phyloP scores from a whole-genome alignment of 495 filamentous ascomycete species.

The Penicillium parvum region DNA sequence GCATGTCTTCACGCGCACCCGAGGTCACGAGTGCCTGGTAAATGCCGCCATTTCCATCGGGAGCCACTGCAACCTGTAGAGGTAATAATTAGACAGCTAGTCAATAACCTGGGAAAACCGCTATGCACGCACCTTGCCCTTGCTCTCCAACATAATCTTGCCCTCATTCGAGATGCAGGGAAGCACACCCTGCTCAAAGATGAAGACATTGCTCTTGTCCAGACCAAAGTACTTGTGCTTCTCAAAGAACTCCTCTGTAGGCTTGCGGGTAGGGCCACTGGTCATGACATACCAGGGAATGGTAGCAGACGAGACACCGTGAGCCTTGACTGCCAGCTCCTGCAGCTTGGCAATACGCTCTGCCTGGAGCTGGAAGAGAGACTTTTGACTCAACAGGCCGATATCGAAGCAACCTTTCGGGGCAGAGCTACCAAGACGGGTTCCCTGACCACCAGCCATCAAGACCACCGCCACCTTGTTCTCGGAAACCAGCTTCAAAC shows the following conservation, averaged over 20 bases:
- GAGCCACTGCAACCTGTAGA: conserved; percentile 76
- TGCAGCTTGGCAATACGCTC: conserved; percentile 91
- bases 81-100: not conserved
- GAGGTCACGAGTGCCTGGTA: conserved; percentile 86
- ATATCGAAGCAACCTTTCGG: conserved; percentile 98
- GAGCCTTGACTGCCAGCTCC: conserved; percentile 67
- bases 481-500: conserved; percentile 76
- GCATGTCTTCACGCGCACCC: conserved; percentile 83
- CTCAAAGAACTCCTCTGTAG: conserved; percentile 90
- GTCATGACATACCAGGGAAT: conserved; percentile 99
- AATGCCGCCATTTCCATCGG: conserved; percentile 97
- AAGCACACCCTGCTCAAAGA: conserved; percentile 96
- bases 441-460: conserved; percentile 97
- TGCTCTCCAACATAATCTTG: conserved; percentile 91
- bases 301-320: conserved; percentile 59
- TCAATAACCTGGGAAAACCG: not conserved
- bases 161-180: conserved; percentile 97
- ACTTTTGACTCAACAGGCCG: conserved; percentile 84
- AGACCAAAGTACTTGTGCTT: conserved; percentile 88
- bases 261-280: conserved; percentile 87
- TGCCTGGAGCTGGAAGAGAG: conserved; percentile 94
- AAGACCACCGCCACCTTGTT: conserved; percentile 94
- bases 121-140: conserved; percentile 63
- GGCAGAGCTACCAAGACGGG: conserved; percentile 85
- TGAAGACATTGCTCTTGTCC: conserved; percentile 73